Percentiles rank a stretch among this genome's conserved stretches.
These are phyloP conservation scores for Trichoderma aggressivum DNA, from an alignment of 2,329 filamentous ascomycete species.

Conservation along the genomic window DNA sequence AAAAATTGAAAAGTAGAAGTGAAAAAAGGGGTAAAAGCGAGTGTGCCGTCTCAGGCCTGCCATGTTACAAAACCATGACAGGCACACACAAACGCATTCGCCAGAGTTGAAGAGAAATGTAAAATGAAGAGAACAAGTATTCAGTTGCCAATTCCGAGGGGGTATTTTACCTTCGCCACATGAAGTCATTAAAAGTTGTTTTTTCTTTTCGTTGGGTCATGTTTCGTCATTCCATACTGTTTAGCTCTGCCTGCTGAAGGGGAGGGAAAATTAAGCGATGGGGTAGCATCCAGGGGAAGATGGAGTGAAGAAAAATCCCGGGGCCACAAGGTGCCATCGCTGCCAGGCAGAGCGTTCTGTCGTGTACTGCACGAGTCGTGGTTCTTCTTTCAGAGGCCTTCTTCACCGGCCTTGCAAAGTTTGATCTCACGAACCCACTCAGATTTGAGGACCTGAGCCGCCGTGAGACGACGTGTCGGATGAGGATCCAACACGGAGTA, in stretches of 20 bases:
- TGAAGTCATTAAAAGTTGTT: constrained; percentile 10
- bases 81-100: constrained; percentile 19
- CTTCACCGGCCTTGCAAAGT: constrained; percentile 92
- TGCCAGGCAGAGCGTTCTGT: constrained; percentile 11
- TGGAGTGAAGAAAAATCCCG: background rate
- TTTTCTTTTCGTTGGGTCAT: constrained; percentile 13
- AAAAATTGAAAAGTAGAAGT: background rate
- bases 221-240: constrained; percentile 16
- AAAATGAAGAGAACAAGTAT: constrained; percentile 5
- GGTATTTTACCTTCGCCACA: constrained; percentile 16
- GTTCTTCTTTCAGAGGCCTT: constrained; percentile 65
- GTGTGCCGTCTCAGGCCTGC: background rate
- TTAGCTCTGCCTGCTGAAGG: constrained; percentile 18
- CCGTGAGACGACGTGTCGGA: constrained; percentile 85
- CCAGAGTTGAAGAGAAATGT: constrained; percentile 15
- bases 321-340: background rate
- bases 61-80: background rate
- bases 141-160: constrained; percentile 11
- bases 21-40: background rate
- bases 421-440: constrained; percentile 99
- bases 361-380: constrained; percentile 4
- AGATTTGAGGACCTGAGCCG: constrained; percentile 93
- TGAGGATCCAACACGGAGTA: constrained; percentile 98
- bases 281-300: constrained; percentile 8
- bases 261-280: constrained; percentile 26